Percentiles rank a stretch among this genome's conserved stretches.
These are phyloP conservation scores for Populus euphratica DNA, from an alignment of 345 rosid species.

Conservation along the genomic window DNA sequence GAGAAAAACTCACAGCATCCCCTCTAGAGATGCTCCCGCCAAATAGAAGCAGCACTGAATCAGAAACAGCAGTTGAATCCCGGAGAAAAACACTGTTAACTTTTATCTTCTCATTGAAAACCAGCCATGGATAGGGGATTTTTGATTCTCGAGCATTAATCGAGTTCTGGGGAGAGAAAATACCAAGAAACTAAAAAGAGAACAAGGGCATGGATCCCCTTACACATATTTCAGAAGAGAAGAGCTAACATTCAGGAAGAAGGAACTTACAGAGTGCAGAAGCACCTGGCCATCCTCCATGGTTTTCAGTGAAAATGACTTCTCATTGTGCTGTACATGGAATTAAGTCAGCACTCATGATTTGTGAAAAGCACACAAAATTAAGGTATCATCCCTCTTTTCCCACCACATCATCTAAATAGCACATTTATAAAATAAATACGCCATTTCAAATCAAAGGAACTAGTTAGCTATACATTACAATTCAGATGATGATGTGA, in stretches of 20 bases:
- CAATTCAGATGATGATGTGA: neutral
- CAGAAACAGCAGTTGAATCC: conserved; percentile 92
- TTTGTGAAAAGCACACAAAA: conserved; percentile 5
- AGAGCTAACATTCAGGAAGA: conserved; percentile 4
- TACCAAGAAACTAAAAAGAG: conserved; percentile 9
- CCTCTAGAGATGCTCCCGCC: conserved; percentile 77
- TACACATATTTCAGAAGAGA: neutral
- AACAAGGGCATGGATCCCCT: neutral
- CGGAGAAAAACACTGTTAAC: conserved; percentile 84
- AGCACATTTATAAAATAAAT: neutral
- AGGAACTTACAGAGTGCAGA: conserved; percentile 64
- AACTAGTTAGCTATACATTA: neutral
- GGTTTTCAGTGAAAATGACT: conserved; percentile 79
- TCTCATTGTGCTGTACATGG: conserved; percentile 61
- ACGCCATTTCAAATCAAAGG: neutral
- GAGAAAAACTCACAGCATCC: conserved; percentile 41
- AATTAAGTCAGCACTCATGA: conserved; percentile 15
- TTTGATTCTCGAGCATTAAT: conserved; percentile 68
- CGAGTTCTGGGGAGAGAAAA: conserved; percentile 53
- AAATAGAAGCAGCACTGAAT: conserved; percentile 74
- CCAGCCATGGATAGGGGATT: conserved; percentile 87
- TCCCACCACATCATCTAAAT: neutral
- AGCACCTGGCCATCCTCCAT: conserved; percentile 97
- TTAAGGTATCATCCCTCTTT: neutral
- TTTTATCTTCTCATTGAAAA: conserved; percentile 91